Conservation (phyloP, 83 land plant genomes). For the Larix sibirica region DNA sequence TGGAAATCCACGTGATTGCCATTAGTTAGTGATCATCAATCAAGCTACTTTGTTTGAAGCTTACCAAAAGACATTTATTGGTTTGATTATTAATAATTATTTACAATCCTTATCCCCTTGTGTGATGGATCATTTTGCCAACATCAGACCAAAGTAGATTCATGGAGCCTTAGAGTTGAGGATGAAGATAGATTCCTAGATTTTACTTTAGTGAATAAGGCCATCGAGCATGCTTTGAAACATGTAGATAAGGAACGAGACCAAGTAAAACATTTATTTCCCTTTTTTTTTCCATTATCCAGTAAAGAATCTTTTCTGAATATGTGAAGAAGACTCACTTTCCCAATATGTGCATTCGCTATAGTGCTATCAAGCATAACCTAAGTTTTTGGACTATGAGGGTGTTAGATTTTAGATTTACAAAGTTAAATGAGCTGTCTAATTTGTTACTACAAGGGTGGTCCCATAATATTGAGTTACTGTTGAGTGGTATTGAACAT, state of each 20-base stretch:
- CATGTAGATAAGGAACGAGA: conserved; percentile 10
- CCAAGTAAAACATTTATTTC: not conserved
- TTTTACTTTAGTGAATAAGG: conserved; percentile 37
- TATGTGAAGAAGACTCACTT: too few relatives aligned
- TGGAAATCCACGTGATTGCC: not conserved
- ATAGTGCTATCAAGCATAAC: too few relatives aligned
- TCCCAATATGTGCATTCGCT: too few relatives aligned
- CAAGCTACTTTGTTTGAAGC: not conserved
- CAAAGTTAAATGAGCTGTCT: too few relatives aligned
- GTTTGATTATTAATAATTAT: not conserved
- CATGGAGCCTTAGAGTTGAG: conserved; percentile 22
- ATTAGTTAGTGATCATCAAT: not conserved
- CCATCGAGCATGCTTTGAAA: conserved; percentile 25
- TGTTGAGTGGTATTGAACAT: too few relatives aligned
- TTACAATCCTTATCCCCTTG: not conserved
- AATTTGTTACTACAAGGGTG: too few relatives aligned
- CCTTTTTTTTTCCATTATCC: not conserved
- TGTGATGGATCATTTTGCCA: not conserved
- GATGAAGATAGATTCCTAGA: conserved; percentile 33
- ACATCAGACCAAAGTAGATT: conserved; percentile 39
- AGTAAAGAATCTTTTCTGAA: too few relatives aligned
- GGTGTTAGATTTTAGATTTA: too few relatives aligned
- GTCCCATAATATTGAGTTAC: too few relatives aligned
- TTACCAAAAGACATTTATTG: not conserved
- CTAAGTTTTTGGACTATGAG: too few relatives aligned